phyloP scores from a whole-genome alignment of 305 asterid species.

The Solanum hybrid region DNA sequence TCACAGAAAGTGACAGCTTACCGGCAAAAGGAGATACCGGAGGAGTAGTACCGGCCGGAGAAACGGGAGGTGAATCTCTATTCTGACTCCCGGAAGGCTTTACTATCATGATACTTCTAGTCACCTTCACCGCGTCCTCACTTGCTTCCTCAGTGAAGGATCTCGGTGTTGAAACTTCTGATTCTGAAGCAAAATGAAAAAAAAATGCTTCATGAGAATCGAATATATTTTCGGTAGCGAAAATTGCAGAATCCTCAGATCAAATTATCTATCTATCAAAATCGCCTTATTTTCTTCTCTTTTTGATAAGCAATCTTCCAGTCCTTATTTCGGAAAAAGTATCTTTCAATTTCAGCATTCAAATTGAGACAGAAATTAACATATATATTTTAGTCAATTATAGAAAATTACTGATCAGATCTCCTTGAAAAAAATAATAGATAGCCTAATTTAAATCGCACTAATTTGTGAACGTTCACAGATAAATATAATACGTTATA shows the following conservation, averaged over 20 bases:
- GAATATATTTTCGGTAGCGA: background rate
- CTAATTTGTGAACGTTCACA: background rate
- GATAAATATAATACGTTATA: background rate
- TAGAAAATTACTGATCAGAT: background rate
- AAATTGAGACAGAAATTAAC: background rate
- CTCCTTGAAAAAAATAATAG: background rate
- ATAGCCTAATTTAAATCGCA: background rate
- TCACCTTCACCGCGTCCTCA: conserved; percentile 48
- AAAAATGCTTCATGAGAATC: background rate
- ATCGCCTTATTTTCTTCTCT: background rate
- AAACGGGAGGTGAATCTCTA: conserved; percentile 80
- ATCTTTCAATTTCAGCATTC: background rate
- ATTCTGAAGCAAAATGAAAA: conserved; percentile 16
- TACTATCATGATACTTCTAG: conserved; percentile 84
- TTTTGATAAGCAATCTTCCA: background rate
- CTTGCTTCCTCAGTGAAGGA: conserved; percentile 35
- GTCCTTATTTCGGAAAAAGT: background rate
- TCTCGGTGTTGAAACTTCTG: conserved; percentile 31
- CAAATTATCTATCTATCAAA: background rate
- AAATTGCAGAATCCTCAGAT: background rate
- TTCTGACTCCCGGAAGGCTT: conserved; percentile 43
- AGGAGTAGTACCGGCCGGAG: conserved; percentile 83
- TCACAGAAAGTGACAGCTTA: conserved; percentile 22
- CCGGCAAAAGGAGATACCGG: conserved; percentile 95
- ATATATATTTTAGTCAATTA: background rate